These are phyloP conservation scores for Cyberlindnera misumaiensis DNA, from an alignment of 805 yeast species.

Conservation along the genomic window DNA sequence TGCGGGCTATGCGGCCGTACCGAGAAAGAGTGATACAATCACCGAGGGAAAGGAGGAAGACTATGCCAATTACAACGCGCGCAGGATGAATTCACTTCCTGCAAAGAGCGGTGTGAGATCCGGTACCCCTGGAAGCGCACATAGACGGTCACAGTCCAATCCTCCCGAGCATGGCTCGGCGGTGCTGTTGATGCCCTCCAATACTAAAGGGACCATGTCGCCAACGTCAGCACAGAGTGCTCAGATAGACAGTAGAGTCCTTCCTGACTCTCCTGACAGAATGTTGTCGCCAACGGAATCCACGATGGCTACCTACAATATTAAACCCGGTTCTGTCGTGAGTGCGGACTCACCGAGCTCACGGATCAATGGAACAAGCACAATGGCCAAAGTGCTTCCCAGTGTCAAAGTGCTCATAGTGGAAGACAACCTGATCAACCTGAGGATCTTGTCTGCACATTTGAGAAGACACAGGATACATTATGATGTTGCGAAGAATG, in stretches of 20 bases:
- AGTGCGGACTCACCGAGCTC: conserved; percentile 1
- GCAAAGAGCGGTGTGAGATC: conserved; percentile 4
- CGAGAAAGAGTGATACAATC: conserved; percentile 19
- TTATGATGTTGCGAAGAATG: conserved; percentile 84
- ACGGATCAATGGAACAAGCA: conserved; percentile 15
- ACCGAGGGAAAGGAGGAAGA: conserved; percentile 20
- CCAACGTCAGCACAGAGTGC: background rate
- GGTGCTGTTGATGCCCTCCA: conserved; percentile 20
- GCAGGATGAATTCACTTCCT: conserved; percentile 17
- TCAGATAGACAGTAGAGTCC: background rate
- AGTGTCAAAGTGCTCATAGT: conserved; percentile 88
- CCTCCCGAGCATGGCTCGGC: conserved; percentile 22
- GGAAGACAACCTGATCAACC: conserved; percentile 93
- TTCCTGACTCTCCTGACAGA: conserved; percentile 4
- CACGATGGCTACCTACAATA: background rate
- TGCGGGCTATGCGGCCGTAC: background rate
- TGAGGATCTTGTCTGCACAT: conserved; percentile 84
- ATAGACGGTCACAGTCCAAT: conserved; percentile 21
- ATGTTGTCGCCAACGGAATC: conserved; percentile 5
- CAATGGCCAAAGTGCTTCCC: conserved; percentile 63
- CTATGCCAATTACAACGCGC: conserved; percentile 4
- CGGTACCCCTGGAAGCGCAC: conserved; percentile 9
- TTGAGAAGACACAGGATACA: conserved; percentile 79
- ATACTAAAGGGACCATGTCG: background rate
- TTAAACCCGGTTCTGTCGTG: background rate